Conservation (phyloP, 2,329 filamentous ascomycete genomes). For the Aspergillus pseudotamarii region DNA sequence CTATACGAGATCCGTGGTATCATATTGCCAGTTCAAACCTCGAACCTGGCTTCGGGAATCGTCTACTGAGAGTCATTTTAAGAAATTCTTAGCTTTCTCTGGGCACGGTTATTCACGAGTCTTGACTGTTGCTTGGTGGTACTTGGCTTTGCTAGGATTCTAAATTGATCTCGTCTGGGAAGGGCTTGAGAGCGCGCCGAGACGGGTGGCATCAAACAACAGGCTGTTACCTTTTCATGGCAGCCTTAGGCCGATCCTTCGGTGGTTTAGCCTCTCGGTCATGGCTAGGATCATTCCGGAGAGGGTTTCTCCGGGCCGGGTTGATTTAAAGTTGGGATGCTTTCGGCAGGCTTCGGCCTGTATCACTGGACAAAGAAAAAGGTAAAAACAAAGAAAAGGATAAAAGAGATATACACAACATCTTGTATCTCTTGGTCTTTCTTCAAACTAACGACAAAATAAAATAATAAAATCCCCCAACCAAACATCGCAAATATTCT, state of each 20-base stretch:
- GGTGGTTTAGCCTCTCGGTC: neutral
- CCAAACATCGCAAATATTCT: neutral
- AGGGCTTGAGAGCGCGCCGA: constrained; percentile 1
- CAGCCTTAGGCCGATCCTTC: constrained; percentile 10
- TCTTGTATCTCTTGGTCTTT: neutral
- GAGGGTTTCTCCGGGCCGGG: constrained; percentile 5
- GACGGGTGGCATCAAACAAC: neutral
- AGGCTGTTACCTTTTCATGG: constrained; percentile 1
- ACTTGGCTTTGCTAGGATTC: constrained; percentile 4
- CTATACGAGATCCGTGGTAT: neutral
- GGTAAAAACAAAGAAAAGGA: neutral
- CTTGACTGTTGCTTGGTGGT: constrained; percentile 9
- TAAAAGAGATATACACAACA: neutral
- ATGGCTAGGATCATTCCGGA: neutral
- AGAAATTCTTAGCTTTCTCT: constrained; percentile 9
- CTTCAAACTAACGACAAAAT: neutral
- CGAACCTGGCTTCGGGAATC: neutral
- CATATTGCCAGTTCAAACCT: neutral
- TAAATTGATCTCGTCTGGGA: neutral
- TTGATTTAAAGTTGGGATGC: neutral
- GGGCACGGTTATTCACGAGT: constrained; percentile 1
- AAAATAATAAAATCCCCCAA: neutral
- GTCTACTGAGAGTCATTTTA: constrained; percentile 9
- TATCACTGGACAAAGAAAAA: neutral
- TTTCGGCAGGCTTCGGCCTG: constrained; percentile 2